phyloP scores from a whole-genome alignment of 805 yeast species.

The Saturnispora zaruensis region DNA sequence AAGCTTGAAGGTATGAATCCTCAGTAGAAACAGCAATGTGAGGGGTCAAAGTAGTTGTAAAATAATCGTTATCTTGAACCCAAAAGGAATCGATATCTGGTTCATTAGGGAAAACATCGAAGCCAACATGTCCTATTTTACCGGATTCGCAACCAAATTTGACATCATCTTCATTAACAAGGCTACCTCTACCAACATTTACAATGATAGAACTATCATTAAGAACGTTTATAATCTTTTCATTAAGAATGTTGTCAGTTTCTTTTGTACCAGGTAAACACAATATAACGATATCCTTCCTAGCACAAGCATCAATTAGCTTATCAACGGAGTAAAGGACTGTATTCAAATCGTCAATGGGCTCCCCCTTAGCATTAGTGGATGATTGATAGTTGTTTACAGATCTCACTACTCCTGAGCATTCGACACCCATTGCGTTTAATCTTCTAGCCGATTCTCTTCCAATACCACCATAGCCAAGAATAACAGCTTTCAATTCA shows the following conservation, averaged over 20 bases:
- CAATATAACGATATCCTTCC: constrained; percentile 50
- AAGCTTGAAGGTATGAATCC: constrained; percentile 46
- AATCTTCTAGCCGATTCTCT: constrained; percentile 51
- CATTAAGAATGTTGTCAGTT: constrained; percentile 48
- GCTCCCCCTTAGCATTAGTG: constrained; percentile 28
- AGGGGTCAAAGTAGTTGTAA: constrained; percentile 49
- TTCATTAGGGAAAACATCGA: constrained; percentile 66
- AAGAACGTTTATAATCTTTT: constrained; percentile 36
- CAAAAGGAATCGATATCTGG: constrained; percentile 33
- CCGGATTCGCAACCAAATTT: constrained; percentile 52
- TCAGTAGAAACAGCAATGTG: constrained; percentile 64
- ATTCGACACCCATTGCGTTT: constrained; percentile 51
- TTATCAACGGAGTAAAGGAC: constrained; percentile 36
- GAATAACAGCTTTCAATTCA: constrained; percentile 51
- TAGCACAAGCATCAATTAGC: constrained; percentile 31
- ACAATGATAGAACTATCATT: constrained; percentile 52
- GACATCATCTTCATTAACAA: constrained; percentile 60
- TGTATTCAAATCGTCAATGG: constrained; percentile 34
- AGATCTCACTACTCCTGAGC: constrained; percentile 51
- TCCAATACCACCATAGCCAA: constrained; percentile 76
- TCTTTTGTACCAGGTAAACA: constrained; percentile 59
- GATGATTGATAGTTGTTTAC: constrained; percentile 19
- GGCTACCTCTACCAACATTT: constrained; percentile 68
- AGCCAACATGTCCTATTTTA: constrained; percentile 54
- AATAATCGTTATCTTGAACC: constrained; percentile 9